Percentiles rank a stretch among this genome's conserved stretches.
phyloP scores from a whole-genome alignment of 1,284 basidiomycete species.

The Fomes fomentarius region DNA sequence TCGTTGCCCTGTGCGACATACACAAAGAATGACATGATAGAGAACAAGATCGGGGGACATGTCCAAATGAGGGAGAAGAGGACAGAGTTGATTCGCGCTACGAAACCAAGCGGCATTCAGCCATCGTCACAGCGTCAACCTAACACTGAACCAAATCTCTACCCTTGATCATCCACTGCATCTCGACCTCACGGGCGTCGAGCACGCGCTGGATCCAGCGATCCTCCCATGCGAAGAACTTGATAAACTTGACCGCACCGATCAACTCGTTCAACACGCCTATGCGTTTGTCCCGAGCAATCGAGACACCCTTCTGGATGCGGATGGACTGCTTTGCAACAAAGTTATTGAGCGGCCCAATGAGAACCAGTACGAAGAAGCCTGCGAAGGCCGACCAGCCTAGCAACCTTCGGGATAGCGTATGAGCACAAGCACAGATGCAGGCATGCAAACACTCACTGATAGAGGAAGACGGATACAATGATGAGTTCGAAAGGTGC shows the following conservation, averaged over 20 bases:
- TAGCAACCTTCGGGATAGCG: conserved; percentile 57
- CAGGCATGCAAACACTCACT: conserved; percentile 34
- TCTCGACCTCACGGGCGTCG: conserved; percentile 61
- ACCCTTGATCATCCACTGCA: conserved; percentile 76
- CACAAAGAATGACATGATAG: conserved; percentile 66
- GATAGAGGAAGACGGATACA: conserved; percentile 80
- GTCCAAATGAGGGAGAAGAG: conserved; percentile 68
- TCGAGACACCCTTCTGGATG: conserved; percentile 75
- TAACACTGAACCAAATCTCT: conserved; percentile 1
- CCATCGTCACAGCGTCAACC: neutral
- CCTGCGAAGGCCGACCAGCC: conserved; percentile 87
- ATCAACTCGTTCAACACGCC: conserved; percentile 86
- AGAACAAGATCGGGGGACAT: conserved; percentile 68
- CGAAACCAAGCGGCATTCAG: neutral
- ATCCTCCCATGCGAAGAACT: conserved; percentile 86
- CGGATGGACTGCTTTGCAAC: conserved; percentile 63
- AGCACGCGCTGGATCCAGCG: conserved; percentile 68
- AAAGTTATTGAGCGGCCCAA: conserved; percentile 76
- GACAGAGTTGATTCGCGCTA: conserved; percentile 67
- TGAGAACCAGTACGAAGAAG: conserved; percentile 73
- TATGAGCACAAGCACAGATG: conserved; percentile 3
- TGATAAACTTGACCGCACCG: conserved; percentile 82
- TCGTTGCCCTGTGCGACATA: conserved; percentile 68
- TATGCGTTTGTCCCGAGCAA: conserved; percentile 85
- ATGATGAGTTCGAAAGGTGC: conserved; percentile 84